Conservation (phyloP, 306 rosid species). For the Heteromeles arbutifolia region DNA sequence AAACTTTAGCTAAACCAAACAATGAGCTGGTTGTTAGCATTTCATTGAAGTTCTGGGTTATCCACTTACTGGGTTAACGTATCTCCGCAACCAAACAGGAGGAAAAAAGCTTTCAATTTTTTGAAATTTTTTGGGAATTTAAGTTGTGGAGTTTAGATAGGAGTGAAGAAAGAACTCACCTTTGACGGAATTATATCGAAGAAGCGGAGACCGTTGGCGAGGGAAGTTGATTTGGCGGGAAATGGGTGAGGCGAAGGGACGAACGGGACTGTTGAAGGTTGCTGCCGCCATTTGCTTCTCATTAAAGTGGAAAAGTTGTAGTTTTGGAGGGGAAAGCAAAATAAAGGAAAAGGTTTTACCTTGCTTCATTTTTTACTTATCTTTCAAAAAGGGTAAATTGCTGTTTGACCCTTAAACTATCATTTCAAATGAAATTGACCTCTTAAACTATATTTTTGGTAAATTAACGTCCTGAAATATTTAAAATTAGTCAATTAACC, state of each 20-base stretch:
- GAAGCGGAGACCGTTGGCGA: neutral
- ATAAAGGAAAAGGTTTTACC: neutral
- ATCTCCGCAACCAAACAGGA: neutral
- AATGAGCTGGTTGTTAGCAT: neutral
- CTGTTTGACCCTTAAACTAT: no score
- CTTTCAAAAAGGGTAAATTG: no score
- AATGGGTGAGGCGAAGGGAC: constrained; percentile 8
- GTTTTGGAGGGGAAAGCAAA: neutral
- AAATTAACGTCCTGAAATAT: no score
- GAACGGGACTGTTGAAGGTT: neutral
- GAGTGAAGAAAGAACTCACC: constrained; percentile 15
- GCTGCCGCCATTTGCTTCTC: constrained; percentile 3
- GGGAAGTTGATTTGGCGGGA: constrained; percentile 15
- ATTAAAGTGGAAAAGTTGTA: neutral
- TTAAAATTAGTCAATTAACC: no score
- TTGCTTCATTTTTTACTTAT: no score
- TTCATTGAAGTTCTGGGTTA: neutral
- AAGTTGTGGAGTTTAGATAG: neutral
- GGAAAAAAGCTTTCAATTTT: neutral
- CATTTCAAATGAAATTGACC: accelerated
- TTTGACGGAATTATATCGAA: neutral
- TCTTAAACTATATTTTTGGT: no score
- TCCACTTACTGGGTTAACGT: neutral
- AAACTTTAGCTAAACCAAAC: neutral
- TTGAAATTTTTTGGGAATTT: neutral